Evolutionary conservation across 2,329 filamentous ascomycete species (phyloP).

Genomic region (Sphaerulina vaccinii): DNA sequence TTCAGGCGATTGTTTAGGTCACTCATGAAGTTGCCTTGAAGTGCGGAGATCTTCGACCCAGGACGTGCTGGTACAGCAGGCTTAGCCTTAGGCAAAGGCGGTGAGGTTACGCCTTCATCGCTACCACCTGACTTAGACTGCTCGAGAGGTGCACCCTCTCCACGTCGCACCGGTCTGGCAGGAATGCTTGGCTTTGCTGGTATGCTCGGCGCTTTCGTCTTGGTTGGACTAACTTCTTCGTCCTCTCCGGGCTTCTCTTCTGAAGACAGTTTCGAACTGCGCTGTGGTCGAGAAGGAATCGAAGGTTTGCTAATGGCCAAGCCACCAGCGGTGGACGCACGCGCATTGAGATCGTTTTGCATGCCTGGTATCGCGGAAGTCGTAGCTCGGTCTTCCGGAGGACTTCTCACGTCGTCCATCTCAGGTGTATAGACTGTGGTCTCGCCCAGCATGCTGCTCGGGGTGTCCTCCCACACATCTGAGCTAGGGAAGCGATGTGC

Average conservation of each 20-base stretch:
- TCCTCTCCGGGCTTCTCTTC: conserved; percentile 36
- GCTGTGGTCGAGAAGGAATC: conserved; percentile 34
- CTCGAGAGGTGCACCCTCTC: conserved; percentile 30
- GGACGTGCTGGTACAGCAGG: conserved; percentile 77
- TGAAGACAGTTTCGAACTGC: conserved; percentile 33
- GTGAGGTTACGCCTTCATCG: conserved; percentile 31
- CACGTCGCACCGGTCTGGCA: conserved; percentile 57
- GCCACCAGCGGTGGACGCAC: conserved; percentile 27
- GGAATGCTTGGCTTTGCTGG: conserved; percentile 66
- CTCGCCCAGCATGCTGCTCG: conserved; percentile 76
- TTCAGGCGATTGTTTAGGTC: conserved; percentile 88
- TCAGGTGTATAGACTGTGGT: conserved; percentile 61
- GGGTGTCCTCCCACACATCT: conserved; percentile 92
- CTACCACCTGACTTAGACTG: conserved; percentile 12
- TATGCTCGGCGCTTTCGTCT: conserved; percentile 54
- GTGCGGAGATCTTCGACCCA: conserved; percentile 82
- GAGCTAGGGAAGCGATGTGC: conserved; percentile 78
- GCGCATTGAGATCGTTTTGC: conserved; percentile 17
- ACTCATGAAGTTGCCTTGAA: conserved; percentile 89
- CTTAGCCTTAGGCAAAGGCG: conserved; percentile 65
- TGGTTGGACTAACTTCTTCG: conserved; percentile 45
- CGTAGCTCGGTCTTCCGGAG: conserved; percentile 29
- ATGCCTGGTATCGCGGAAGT: conserved; percentile 16
- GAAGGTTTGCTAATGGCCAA: conserved; percentile 23
- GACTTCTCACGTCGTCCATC: conserved; percentile 34